Base-by-base conservation (phyloP, 352 stramenopile species). In the Pythium rhizo-oryzae region DNA sequence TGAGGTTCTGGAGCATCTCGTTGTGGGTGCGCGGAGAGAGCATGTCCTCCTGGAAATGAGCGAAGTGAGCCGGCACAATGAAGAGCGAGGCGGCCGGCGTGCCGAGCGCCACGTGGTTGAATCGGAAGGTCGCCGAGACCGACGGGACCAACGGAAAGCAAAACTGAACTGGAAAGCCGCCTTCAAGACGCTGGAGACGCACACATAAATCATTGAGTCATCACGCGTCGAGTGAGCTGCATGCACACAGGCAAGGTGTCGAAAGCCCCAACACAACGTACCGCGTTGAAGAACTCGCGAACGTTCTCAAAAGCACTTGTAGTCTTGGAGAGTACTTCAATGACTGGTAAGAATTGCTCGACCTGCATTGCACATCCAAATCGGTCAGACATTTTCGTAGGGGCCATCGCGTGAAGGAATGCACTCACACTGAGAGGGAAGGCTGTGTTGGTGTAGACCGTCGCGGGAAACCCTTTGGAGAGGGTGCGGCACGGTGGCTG, bases 111-210 rank as follows among this genome's bases (percentile, higher is more conserved):
- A 89, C 81, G 21, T 62, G 41, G 47, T 82, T 65, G 54, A 89
- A 91, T 16, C 79, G 80, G 35, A 91, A 87, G 0, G 78, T 88
- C 13, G 83, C 83, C 2, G 80, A 84, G 41, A 90, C 67, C 5
- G 83, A 90, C 3, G 81, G 81, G 46, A 90, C 62, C n/a, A 91
- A 50, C 5, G 83, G 83, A 37, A 91, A 86, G 71, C 78, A 83
- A 67, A 90, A 91, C 63, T 91, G 80, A 18, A 91, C 81, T 12
- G 83, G 83, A 46, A 90, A 91, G n/a, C 80, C 83, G 8, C 85
- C 73, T 12, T 69, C 76, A 24, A 81, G 56, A 24, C 72, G 61
- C 81, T 91, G 53, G 4, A 57, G 4, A 57, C 9, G 64, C 37
- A 28, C 30, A 63, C 12, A 47, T 8, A 43, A 41, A 41, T n/a